Evolutionary conservation across 352 stramenopile genomes (phyloP).

Genomic region (Globisporangium barbulae): DNA sequence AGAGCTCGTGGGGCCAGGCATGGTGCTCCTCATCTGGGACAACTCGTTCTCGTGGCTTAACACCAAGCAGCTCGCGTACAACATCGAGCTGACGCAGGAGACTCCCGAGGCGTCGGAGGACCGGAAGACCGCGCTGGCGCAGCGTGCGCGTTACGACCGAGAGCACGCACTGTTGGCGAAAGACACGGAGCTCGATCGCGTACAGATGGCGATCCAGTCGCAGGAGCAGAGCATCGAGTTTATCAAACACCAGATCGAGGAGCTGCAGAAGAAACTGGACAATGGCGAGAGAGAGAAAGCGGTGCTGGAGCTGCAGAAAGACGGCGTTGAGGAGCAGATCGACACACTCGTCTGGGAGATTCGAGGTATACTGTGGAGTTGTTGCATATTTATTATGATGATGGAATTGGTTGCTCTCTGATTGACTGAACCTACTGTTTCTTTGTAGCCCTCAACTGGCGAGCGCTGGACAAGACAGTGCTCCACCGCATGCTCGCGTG

Average conservation of each 20-base stretch:
- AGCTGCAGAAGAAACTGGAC: slow-evolving; percentile 37
- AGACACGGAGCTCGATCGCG: slow-evolving; percentile 33
- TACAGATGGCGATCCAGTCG: slow-evolving; percentile 44
- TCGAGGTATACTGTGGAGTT: slow-evolving; percentile 30
- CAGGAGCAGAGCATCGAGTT: slow-evolving; percentile 44
- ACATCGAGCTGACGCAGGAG: slow-evolving; percentile 64
- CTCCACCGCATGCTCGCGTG: slow-evolving; percentile 29
- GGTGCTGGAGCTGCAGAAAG: slow-evolving; percentile 29
- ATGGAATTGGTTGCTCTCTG: neutral
- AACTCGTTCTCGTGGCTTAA: slow-evolving; percentile 86
- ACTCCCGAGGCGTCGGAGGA: slow-evolving; percentile 33
- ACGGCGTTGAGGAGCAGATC: slow-evolving; percentile 43
- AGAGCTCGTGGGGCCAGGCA: slow-evolving; percentile 44
- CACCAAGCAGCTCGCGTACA: slow-evolving; percentile 71
- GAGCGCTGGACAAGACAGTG: slow-evolving; percentile 35
- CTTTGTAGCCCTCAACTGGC: slow-evolving; percentile 38
- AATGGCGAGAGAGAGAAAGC: slow-evolving; percentile 37
- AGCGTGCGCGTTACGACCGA: slow-evolving; percentile 40
- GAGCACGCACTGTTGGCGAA: slow-evolving; percentile 34
- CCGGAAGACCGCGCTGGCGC: slow-evolving; percentile 43
- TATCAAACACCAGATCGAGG: slow-evolving; percentile 57
- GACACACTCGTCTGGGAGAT: slow-evolving; percentile 68
- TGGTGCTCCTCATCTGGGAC: slow-evolving; percentile 72
- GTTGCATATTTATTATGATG: neutral
- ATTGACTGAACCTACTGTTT: neutral